Base-by-base conservation (phyloP, 108 stramenopile species). In the Aurantiochytrium sp. region DNA sequence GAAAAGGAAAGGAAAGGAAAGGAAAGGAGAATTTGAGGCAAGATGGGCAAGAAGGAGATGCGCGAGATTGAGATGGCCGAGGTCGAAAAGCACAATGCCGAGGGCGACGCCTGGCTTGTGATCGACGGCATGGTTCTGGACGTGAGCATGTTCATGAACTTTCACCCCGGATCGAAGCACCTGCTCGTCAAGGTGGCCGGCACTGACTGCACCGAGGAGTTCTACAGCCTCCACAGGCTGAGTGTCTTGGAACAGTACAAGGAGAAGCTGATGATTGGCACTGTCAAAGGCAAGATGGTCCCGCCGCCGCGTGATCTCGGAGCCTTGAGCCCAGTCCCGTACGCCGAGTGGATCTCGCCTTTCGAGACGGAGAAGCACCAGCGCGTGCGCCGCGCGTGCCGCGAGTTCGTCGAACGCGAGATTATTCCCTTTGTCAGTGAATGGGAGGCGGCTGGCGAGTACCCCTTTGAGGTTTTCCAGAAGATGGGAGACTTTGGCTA, bases 41-140 rank as follows among this genome's bases (percentile, higher is more conserved):
- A 28, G 35, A 69, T 69, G 64, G 64, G 64, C 5, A 69, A 69
- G 42, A 69, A 69, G 64, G 64, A 83, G 76, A 47, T 83, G 45
- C 76, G 76, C 76, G 76, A 53, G 45, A 28, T 28, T 23, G 51
- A 53, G 0, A 83, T 53, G 76, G n/a, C 89, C 16, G 97, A 98
- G 88, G 94, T 98, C 44, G 93, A 91, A 35, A 95, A 96, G 94
- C 97, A 99, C 95, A 95, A 95, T 89, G 94, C 91, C 16, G 97
- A 97, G 72, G 95, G 97, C 25, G 97, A 97, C 92, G 92, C 92
- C 58, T 99, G 98, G 98, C 97, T 99, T 87, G 93, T 97, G 76
- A 95, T 98, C 58, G 95, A 97, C 60, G 94, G 97, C 88, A 91
- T 91, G 88, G 98, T 98, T 35, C 97, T 96, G 89, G 95, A 97